Evolutionary conservation across 306 rosid genomes (phyloP), one percentile per base, ranked within the genome.

Genomic region (Bauhinia variegata): DNA sequence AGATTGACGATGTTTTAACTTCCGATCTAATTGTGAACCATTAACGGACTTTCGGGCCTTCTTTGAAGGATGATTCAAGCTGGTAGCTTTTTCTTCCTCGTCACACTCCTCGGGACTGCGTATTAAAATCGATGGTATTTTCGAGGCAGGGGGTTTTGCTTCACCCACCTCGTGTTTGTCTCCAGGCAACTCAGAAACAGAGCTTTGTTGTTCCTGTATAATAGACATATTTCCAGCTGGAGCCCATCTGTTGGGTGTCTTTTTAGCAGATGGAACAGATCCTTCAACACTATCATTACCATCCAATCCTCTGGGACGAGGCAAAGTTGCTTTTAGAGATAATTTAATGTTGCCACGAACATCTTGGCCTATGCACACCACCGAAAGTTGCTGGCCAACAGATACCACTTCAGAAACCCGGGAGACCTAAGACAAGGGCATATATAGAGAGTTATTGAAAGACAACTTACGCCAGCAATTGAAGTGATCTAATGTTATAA

Each of bases 341-440:
- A 93, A 82, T 67, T 93, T 93, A 53, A 86, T 86, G 86, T 93
- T 89, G 71, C 98, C 96, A 33, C 91, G 90, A 73, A 89, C 88
- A 82, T 93, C 98, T 78, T 88, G 98, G 50, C 91, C 95, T 72
- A 88, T 89, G 81, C 98, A 93, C 88, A 70, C 84, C 85, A 88
- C 51, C 68, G 93, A 78, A 83, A 93, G 75, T 68, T 80, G 85
- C 80, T 86, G 95, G 72, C 98, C 98, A 69, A 89, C 62, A 65
- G 97, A 79, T 56, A 93, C 78, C 52, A 78, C 80, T 55, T 89
- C 98, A 38, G 98, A 67, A 83, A 89, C 76, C 51, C 88, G 86
- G 63, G 87, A 57, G 43, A 93, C 92, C 98, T 93, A 82, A 31
- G 38, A 65, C 75, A 73, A 74, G 55, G 56, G 72, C 41, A 23